Percentiles rank a stretch among this genome's conserved stretches.
phyloP scores from a whole-genome alignment of 2,329 filamentous ascomycete species.

The Allantophomopsis cytisporea region DNA sequence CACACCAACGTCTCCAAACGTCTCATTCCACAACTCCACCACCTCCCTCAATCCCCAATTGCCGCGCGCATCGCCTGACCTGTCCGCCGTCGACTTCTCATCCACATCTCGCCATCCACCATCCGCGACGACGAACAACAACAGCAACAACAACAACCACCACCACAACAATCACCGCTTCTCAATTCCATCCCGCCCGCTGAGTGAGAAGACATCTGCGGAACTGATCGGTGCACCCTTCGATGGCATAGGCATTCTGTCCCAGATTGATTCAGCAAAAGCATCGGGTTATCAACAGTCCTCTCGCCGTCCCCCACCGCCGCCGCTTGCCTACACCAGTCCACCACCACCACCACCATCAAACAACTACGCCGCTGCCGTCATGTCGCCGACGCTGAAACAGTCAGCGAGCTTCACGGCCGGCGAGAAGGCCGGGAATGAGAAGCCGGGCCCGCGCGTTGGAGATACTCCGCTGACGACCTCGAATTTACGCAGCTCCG shows the following conservation, averaged over 20 bases:
- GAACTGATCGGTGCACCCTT: constrained; percentile 53
- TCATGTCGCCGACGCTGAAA: constrained; percentile 42
- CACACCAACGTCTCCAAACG: constrained; percentile 28
- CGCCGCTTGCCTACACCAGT: constrained; percentile 33
- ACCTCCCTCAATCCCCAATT: constrained; percentile 18
- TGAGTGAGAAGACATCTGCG: constrained; percentile 34
- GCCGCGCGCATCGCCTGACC: constrained; percentile 13
- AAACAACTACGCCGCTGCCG: constrained; percentile 14
- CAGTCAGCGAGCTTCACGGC: constrained; percentile 53
- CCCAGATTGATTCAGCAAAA: constrained; percentile 37
- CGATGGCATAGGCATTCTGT: constrained; percentile 47
- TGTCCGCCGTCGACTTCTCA: constrained; percentile 12
- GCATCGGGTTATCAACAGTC: constrained; percentile 18
- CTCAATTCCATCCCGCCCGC: constrained; percentile 22
- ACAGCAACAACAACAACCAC: too few relatives aligned
- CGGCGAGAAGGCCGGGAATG: constrained; percentile 35
- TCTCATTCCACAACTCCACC: constrained; percentile 25
- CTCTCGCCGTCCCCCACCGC: constrained; percentile 26
- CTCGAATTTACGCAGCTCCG: constrained; percentile 62
- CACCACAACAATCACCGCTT: constrained; percentile 16
- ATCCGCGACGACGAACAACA: too few relatives aligned
- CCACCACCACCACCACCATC: constrained; percentile 13
- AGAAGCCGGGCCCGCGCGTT: constrained; percentile 24
- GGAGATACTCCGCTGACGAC: constrained; percentile 29
- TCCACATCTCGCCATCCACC: constrained; percentile 4